Base-by-base conservation (phyloP, 495 filamentous ascomycete genomes). In the Schizothecium vesticola region DNA sequence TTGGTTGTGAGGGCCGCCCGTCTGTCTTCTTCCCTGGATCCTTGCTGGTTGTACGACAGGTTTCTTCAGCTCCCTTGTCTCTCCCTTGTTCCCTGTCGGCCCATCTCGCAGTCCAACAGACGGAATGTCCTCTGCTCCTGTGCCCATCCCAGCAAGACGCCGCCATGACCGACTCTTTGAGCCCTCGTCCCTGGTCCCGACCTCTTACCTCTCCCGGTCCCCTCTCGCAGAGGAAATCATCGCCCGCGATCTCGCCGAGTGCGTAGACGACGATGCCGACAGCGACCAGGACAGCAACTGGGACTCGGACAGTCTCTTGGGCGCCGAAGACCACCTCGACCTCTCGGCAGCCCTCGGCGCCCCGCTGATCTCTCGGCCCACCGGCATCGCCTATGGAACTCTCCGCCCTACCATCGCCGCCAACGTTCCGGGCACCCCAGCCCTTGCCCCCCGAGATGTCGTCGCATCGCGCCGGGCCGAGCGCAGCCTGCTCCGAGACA, bases 401-500 rank as follows among this genome's bases (percentile, higher is more conserved):
- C 82, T 79, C 75, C 79, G 73, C 78, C 86, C 67, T 59, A 71
- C 79, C 22, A 71, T 71, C 19, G 76, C 80, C 3, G 74, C 80
- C 1, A 81, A 86, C 21, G 77, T 77, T 3, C 78, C 78, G 31
- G 74, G 91, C 56, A 87, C 85, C 0, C 86, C 85, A 61, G 82
- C 84, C 28, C 91, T 94, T 66, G 83, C 84, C 64, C 67, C 63
- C 16, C 56, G 55, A 13, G 70, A 74, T 65, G 26, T 70, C 16
- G 81, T 86, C 57, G 81, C 86, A 56, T 87, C 86, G n/a, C 84
- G 89, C 22, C 80, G 86, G 25, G 91, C 93, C 61, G 92, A 95
- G 77, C 82, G 90, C 64, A 87, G 88, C 67, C 78, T 97, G 56
- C 76, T 96, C 28, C 82, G 89, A 62, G 92, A 96, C 72, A 95